These are phyloP conservation scores for Chenopodium formosanum DNA, from an alignment of 148 eudicot species.

Conservation along the genomic window DNA sequence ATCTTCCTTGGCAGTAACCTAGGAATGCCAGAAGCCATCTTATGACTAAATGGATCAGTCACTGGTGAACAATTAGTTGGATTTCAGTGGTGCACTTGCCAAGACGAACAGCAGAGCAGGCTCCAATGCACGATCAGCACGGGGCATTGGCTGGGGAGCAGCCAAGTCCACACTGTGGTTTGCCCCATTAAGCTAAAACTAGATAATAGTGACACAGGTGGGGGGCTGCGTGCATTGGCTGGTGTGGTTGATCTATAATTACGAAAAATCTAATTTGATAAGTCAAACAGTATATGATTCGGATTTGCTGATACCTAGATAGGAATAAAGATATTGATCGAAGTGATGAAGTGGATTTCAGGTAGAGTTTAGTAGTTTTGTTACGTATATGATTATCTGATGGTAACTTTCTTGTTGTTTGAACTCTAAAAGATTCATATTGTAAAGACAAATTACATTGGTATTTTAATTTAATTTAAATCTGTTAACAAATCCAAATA, in stretches of 20 bases:
- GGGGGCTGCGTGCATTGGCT: background rate
- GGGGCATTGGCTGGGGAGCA: too few relatives aligned
- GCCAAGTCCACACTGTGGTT: background rate
- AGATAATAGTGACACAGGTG: background rate
- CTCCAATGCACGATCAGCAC: conserved; percentile 1
- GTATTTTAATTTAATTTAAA: too few relatives aligned
- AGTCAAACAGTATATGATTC: background rate
- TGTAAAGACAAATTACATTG: too few relatives aligned
- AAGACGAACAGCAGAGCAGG: background rate
- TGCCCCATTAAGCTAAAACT: background rate
- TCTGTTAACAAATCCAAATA: too few relatives aligned
- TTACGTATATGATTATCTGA: background rate
- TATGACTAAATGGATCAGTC: conserved; percentile 56
- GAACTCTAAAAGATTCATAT: too few relatives aligned
- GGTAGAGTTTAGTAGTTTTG: background rate
- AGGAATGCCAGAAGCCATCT: conserved; percentile 62
- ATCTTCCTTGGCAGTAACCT: conserved; percentile 57
- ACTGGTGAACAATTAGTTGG: conserved; percentile 12
- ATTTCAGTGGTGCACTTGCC: background rate
- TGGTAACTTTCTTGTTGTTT: background rate
- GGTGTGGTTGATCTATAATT: background rate
- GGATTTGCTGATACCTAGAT: background rate
- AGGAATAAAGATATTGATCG: background rate
- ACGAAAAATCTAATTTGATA: background rate
- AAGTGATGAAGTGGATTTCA: background rate